Percentiles rank a stretch among this genome's conserved stretches.
Evolutionary conservation across 306 rosid species (phyloP).

Genomic region (Herpetospermum pedunculosum): DNA sequence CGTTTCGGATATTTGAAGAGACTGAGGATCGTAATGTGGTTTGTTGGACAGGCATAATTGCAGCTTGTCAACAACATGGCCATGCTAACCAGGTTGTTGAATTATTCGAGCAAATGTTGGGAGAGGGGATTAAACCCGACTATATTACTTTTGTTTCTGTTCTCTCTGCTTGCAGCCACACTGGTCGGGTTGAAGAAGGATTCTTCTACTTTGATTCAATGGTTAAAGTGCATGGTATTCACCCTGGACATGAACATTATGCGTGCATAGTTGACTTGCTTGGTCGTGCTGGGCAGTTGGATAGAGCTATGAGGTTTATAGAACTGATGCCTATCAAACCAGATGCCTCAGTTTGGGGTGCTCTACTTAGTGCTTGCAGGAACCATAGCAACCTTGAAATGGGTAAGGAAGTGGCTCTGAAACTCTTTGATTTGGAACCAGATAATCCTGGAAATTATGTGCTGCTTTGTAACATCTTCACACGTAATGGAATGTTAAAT

Average conservation of each 20-base stretch:
- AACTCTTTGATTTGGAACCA: conserved; percentile 52
- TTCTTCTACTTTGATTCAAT: conserved; percentile 42
- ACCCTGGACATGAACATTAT: conserved; percentile 47
- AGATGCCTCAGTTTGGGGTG: conserved; percentile 49
- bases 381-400: conserved; percentile 37
- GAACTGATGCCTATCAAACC: conserved; percentile 44
- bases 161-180: conserved; percentile 52
- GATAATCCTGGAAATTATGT: conserved; percentile 47
- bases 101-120: conserved; percentile 42
- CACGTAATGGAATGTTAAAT: conserved; percentile 33
- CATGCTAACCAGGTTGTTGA: conserved; percentile 36
- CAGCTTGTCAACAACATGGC: conserved; percentile 54
- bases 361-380: conserved; percentile 52
- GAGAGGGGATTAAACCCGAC: conserved; percentile 33
- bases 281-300: conserved; percentile 44
- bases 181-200: conserved; percentile 44
- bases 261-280: conserved; percentile 65
- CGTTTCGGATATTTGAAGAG: conserved; percentile 28
- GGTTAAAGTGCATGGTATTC: conserved; percentile 26
- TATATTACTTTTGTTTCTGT: conserved; percentile 48
- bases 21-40: conserved; percentile 31
- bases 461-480: conserved; percentile 38
- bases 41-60: conserved; percentile 60
- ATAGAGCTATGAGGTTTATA: conserved; percentile 39
- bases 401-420: conserved; percentile 44